Conservation (phyloP, 768 basidiomycete species). For the Kockovaella imperatae region DNA sequence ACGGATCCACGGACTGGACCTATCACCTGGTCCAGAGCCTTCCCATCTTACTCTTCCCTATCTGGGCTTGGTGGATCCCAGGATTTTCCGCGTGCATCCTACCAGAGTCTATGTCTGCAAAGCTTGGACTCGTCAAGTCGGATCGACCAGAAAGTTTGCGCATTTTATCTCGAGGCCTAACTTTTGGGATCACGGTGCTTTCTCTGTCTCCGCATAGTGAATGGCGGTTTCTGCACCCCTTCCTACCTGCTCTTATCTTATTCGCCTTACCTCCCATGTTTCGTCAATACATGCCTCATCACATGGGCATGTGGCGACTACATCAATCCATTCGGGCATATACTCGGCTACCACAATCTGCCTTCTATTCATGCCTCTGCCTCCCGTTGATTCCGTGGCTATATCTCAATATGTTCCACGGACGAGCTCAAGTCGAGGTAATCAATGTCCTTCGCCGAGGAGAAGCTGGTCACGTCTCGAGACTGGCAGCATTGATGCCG, state of each 20-base stretch:
- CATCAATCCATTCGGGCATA: slow-evolving; percentile 17
- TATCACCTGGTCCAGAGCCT: slow-evolving; percentile 82
- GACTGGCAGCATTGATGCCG: slow-evolving; percentile 81
- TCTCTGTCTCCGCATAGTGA: slow-evolving; percentile 89
- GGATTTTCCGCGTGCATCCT: slow-evolving; percentile 21
- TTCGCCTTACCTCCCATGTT: slow-evolving; percentile 67
- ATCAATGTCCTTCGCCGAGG: slow-evolving; percentile 55
- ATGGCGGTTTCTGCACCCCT: slow-evolving; percentile 91
- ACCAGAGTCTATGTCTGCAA: slow-evolving; percentile 1
- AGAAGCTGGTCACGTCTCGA: slow-evolving; percentile 46
- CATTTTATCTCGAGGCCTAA: slow-evolving; percentile 50
- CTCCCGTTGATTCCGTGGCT: slow-evolving; percentile 53
- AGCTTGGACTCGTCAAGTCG: slow-evolving; percentile 12
- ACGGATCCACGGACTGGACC: slow-evolving; percentile 76
- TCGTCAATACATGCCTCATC: slow-evolving; percentile 46
- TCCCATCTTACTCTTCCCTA: slow-evolving; percentile 75
- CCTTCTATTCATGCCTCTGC: slow-evolving; percentile 49
- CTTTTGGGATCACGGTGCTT: slow-evolving; percentile 62
- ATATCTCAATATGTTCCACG: slow-evolving; percentile 69
- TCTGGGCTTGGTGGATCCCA: slow-evolving; percentile 46
- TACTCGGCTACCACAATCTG: slow-evolving; percentile 18
- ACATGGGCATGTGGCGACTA: slow-evolving; percentile 11
- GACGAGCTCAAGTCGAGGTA: slow-evolving; percentile 68
- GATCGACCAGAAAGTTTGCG: slow-evolving; percentile 18
- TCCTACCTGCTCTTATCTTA: slow-evolving; percentile 74